phyloP scores from a whole-genome alignment of 2,329 filamentous ascomycete species.

The Alternaria tenuissima region DNA sequence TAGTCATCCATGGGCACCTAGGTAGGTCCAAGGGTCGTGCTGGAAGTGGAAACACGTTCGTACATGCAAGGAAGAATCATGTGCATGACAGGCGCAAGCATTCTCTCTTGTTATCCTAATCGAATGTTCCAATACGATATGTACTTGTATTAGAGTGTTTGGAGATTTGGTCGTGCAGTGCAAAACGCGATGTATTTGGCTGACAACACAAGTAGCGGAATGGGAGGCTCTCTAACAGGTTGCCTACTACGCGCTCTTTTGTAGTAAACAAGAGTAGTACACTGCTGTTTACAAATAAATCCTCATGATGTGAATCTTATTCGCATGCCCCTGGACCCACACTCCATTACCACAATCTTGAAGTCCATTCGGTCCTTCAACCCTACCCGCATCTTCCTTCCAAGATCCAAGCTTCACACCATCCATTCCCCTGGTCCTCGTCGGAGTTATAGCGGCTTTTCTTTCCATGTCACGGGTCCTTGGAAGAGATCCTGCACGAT shows the following conservation, averaged over 20 bases:
- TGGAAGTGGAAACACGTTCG: background rate
- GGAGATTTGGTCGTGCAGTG: background rate
- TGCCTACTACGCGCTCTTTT: background rate
- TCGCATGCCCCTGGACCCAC: background rate
- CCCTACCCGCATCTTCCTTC: background rate
- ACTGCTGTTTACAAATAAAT: background rate
- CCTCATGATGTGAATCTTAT: background rate
- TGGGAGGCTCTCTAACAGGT: background rate
- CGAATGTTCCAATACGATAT: background rate
- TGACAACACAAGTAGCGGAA: background rate
- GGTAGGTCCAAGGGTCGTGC: background rate
- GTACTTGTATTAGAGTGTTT: background rate
- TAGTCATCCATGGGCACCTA: background rate
- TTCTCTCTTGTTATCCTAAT: background rate
- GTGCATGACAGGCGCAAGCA: background rate
- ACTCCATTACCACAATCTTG: background rate
- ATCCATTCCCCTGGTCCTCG: background rate
- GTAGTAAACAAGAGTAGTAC: background rate
- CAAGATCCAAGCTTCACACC: background rate
- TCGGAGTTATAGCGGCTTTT: slow-evolving; percentile 6
- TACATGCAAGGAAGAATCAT: background rate
- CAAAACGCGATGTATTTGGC: background rate
- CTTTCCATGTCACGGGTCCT: slow-evolving; percentile 6
- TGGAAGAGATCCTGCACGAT: slow-evolving; percentile 11
- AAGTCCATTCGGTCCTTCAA: background rate